A percentile compares a stretch with the other conserved stretches of the same genome.
Conservation (phyloP, 2,329 filamentous ascomycete genomes). For the Paecilomyces dactylethromorphus region DNA sequence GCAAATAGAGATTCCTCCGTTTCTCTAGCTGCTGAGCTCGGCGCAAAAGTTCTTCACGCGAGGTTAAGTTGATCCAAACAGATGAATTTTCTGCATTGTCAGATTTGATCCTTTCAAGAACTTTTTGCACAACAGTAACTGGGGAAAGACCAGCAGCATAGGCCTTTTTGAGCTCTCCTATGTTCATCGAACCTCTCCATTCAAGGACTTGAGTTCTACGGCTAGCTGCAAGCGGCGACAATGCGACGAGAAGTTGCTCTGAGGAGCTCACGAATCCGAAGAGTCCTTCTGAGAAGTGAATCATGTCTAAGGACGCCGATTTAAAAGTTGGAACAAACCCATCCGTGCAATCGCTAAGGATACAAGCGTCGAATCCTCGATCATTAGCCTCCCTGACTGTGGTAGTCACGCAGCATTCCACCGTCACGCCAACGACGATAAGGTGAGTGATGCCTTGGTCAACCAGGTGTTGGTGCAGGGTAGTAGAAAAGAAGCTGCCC, state of each 20-base stretch:
- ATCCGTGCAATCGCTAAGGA: conserved; percentile 39
- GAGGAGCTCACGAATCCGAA: conserved; percentile 24
- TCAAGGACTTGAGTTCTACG: neutral
- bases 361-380: conserved; percentile 56
- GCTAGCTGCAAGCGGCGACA: neutral
- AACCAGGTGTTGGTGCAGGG: conserved; percentile 47
- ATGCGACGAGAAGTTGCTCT: neutral
- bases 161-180: conserved; percentile 7
- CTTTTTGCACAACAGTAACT: conserved; percentile 34
- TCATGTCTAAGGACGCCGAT: conserved; percentile 27
- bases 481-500: conserved; percentile 54
- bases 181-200: neutral
- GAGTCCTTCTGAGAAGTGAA: conserved; percentile 29
- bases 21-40: neutral
- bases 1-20: conserved; percentile 16
- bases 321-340: conserved; percentile 28
- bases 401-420: conserved; percentile 53
- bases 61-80: neutral
- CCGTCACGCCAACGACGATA: conserved; percentile 52
- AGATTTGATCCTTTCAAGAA: conserved; percentile 1
- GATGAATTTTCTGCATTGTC: conserved; percentile 2
- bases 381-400: conserved; percentile 53
- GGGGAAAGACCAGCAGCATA: conserved; percentile 34
- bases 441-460: conserved; percentile 53
- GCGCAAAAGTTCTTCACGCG: neutral